These are phyloP conservation scores for Oryza officinalis DNA, from an alignment of 176 grass and related monocot species.

Conservation along the genomic window DNA sequence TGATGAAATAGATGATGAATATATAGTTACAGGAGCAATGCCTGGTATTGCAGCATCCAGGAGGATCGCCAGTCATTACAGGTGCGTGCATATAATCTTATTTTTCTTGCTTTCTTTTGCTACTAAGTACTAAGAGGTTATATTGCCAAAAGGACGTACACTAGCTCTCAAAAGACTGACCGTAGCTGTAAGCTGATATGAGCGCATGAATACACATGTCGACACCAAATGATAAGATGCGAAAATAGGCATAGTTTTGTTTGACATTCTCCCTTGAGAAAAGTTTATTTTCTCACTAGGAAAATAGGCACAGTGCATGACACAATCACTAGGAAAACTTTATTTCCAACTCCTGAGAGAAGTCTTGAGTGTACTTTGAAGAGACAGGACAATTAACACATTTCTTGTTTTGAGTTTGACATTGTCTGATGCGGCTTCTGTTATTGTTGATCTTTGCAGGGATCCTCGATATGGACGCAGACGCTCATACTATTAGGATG, in stretches of 20 bases:
- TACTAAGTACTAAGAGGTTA: background rate
- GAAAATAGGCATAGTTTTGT: background rate
- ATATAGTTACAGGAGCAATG: constrained; percentile 58
- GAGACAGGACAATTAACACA: background rate
- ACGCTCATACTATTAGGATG: constrained; percentile 37
- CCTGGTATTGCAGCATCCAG: constrained; percentile 48
- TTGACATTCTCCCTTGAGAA: background rate
- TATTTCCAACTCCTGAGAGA: background rate
- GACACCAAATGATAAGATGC: background rate
- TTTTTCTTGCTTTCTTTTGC: background rate
- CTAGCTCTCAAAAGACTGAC: background rate
- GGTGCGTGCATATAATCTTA: constrained; percentile 36
- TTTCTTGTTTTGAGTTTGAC: background rate
- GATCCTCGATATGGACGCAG: constrained; percentile 45
- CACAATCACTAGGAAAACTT: background rate
- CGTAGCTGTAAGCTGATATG: background rate
- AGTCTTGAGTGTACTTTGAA: constrained; percentile 14
- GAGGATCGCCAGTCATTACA: constrained; percentile 58
- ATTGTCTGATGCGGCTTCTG: background rate
- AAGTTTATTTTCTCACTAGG: no score
- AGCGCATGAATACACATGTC: background rate
- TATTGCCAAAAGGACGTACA: background rate
- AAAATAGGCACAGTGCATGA: no score
- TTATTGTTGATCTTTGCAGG: constrained; percentile 38
- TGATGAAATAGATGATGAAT: constrained; percentile 78